A percentile compares a stretch with the other conserved stretches of the same genome.
Evolutionary conservation across 306 rosid genomes (phyloP).

Genomic region (cucumber (Cucumis sativus)): DNA sequence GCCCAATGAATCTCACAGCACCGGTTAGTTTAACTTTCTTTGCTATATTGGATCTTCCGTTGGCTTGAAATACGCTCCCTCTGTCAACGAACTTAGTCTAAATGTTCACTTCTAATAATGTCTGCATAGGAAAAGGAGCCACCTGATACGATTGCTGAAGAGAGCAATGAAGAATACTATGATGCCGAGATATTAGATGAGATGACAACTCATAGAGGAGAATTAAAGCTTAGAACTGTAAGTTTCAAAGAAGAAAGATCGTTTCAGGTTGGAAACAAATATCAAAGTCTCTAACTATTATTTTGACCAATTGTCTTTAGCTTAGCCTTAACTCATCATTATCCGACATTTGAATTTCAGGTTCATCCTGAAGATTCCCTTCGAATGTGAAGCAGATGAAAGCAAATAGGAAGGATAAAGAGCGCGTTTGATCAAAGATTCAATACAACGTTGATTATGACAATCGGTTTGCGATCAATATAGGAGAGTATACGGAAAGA

Average conservation of each 20-base stretch:
- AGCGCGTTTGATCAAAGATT: neutral
- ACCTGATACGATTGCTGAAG: conserved; percentile 15
- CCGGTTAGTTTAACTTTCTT: conserved; percentile 7
- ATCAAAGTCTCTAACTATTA: neutral
- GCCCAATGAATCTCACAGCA: conserved; percentile 9
- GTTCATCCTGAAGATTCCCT: conserved; percentile 21
- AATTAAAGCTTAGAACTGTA: conserved; percentile 52
- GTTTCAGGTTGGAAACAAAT: conserved; percentile 26
- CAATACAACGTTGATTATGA: neutral
- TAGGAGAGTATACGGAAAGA: neutral
- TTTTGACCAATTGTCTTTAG: neutral
- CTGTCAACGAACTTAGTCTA: neutral
- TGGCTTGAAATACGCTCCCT: neutral
- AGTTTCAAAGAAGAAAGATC: conserved; percentile 43
- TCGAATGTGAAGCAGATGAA: conserved; percentile 6
- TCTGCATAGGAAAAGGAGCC: conserved; percentile 41
- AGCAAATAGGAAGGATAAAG: conserved; percentile 13
- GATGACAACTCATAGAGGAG: conserved; percentile 78
- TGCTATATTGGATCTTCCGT: neutral
- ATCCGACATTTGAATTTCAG: conserved; percentile 18
- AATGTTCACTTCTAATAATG: neutral
- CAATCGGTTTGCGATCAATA: neutral
- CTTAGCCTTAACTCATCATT: neutral
- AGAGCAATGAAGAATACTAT: conserved; percentile 31
- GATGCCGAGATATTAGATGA: conserved; percentile 74